Evolutionary conservation across 208 protist genomes (phyloP), one percentile per base, ranked within the genome.

Genomic region (Acanthamoeba culbertsoni): DNA sequence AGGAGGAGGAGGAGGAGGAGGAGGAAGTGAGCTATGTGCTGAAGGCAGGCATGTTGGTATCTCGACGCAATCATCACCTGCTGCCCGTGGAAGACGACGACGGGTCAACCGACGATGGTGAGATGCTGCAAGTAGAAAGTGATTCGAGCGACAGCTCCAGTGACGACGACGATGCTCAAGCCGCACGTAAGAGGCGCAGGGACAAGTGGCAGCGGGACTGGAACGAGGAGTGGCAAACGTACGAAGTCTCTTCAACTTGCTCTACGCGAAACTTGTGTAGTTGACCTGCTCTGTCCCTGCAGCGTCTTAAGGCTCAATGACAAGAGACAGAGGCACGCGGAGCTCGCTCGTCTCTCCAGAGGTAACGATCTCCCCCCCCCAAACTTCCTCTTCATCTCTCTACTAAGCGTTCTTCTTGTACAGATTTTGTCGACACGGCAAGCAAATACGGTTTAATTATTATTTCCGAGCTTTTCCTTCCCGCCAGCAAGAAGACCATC

Each of bases 151-250:
- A 89, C 6, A 89, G 46, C 53, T 57, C 45, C 18, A 42, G 35
- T 33, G 28, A 16, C n/a, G 77, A 88, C n/a, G 53, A 65, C 33
- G 79, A 40, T 26, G 40, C 26, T 5, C 40, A 37, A 57, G 79
- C 46, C 23, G 33, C 31, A 31, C 14, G 40, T 16, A 55, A 26
- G 79, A 89, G 37, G 53, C 33, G 28, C 20, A 89, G 62, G 31
- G 45, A 57, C 53, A 57, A 35, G 53, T 88, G 79, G 79, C 79
- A 88, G 51, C 42, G 79, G 10, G 48, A 89, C 48, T 89, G 79
- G 79, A 89, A 89, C 28, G 79, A 89, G 26, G 79, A 89, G 31
- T 89, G 79, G 79, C 79, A 89, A 89, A 79, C 68, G 68, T 79
- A 51, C 68, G 68, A 18, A 8, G 12, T 55, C 48, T 23, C 12